A percentile compares a stretch with the other conserved stretches of the same genome.
Evolutionary conservation across 176 grass and related monocot genomes (phyloP).

Genomic region (Chloris gayana): DNA sequence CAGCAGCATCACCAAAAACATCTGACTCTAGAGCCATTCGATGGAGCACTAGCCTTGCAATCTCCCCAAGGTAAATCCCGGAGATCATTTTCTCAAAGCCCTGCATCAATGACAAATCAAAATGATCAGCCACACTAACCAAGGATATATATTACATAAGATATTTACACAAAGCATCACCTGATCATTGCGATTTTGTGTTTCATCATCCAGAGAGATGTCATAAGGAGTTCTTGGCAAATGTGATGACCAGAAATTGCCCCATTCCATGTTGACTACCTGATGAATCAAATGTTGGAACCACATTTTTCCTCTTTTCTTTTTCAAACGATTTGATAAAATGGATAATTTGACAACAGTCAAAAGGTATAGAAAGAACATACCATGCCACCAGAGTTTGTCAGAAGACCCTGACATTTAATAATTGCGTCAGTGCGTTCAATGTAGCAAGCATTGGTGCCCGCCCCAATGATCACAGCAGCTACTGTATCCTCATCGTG

Average conservation of each 20-base stretch:
- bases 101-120: slow-evolving; percentile 35
- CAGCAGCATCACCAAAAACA: slow-evolving; percentile 63
- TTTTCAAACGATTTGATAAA: not conserved
- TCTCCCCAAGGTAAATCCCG: slow-evolving; percentile 91
- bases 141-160: not conserved
- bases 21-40: slow-evolving; percentile 74
- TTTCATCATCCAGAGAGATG: slow-evolving; percentile 74
- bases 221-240: slow-evolving; percentile 89
- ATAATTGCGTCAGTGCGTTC: slow-evolving; percentile 95
- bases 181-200: slow-evolving; percentile 86
- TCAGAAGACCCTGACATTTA: slow-evolving; percentile 88
- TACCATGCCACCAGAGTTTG: slow-evolving; percentile 93
- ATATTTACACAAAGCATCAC: slow-evolving; percentile 36
- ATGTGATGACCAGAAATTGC: slow-evolving; percentile 96
- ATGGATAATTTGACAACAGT: slow-evolving; percentile 21
- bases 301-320: not conserved
- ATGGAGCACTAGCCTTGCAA: slow-evolving; percentile 74
- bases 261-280: slow-evolving; percentile 99
- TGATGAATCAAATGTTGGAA: slow-evolving; percentile 40
- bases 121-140: not conserved
- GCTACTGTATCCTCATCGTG: slow-evolving; percentile 84
- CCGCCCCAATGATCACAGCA: slow-evolving; percentile 86
- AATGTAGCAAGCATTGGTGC: slow-evolving; percentile 95
- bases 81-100: slow-evolving; percentile 99
- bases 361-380: slow-evolving; percentile 46